phyloP scores from a whole-genome alignment of 345 rosid species.

The Salix koriyanagi region DNA sequence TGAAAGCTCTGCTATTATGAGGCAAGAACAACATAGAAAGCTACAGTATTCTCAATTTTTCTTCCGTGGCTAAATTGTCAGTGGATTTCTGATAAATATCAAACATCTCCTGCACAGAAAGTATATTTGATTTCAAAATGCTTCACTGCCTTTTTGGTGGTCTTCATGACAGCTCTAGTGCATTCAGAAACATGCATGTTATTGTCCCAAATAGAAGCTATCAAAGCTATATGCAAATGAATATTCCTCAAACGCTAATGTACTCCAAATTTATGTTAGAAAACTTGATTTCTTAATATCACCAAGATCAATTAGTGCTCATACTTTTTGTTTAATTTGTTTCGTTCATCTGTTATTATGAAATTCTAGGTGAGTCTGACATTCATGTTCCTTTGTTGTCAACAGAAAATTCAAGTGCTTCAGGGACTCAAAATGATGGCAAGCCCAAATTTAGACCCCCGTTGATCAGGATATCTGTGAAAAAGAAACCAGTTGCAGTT shows the following conservation, averaged over 20 bases:
- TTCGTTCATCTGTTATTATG: neutral
- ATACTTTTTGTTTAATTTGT: neutral
- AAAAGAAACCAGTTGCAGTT: constrained; percentile 42
- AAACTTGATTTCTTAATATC: neutral
- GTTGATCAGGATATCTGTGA: constrained; percentile 40
- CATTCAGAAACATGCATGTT: neutral
- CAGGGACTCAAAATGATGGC: constrained; percentile 16
- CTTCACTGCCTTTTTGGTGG: neutral
- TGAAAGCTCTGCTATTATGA: neutral
- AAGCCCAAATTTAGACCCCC: constrained; percentile 31
- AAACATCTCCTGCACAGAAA: neutral
- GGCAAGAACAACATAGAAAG: neutral
- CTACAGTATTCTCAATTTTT: neutral
- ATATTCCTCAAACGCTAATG: neutral
- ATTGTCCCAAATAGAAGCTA: neutral
- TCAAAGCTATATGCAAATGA: neutral
- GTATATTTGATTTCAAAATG: too few relatives aligned
- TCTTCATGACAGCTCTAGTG: neutral
- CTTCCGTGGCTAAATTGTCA: neutral
- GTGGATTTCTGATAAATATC: neutral
- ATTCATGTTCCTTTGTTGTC: neutral
- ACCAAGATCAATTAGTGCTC: neutral
- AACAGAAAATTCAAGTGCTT: constrained; percentile 26
- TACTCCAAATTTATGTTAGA: neutral
- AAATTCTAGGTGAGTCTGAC: neutral